A percentile compares a stretch with the other conserved stretches of the same genome.
Evolutionary conservation across 257 asterid genomes (phyloP).

Genomic region (Penstemon newberryi): DNA sequence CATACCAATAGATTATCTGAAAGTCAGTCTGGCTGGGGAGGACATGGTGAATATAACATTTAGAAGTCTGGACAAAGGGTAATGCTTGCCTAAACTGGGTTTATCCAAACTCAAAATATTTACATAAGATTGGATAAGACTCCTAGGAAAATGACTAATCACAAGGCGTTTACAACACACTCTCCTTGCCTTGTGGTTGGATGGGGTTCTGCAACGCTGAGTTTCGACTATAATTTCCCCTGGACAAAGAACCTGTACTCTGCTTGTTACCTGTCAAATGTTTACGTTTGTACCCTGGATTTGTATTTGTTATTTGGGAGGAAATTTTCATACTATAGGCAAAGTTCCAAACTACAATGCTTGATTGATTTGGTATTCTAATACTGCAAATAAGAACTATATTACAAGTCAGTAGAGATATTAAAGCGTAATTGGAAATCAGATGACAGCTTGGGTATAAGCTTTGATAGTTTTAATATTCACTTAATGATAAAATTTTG

Average conservation of each 20-base stretch:
- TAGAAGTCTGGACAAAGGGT: background rate
- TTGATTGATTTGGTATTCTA: background rate
- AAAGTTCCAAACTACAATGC: no score
- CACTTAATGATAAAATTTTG: background rate
- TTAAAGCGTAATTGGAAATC: background rate
- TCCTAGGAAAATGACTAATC: no score
- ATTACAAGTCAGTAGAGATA: background rate
- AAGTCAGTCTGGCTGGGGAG: background rate
- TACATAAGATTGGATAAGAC: no score
- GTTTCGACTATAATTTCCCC: no score
- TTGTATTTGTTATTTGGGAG: background rate
- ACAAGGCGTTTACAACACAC: no score
- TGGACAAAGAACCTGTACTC: no score
- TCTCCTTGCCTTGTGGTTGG: no score
- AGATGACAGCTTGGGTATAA: background rate
- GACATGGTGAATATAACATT: background rate
- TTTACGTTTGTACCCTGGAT: background rate
- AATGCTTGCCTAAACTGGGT: no score
- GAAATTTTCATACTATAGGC: background rate
- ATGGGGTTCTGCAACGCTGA: no score
- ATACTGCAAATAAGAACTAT: background rate
- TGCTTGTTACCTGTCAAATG: background rate
- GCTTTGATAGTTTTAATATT: background rate
- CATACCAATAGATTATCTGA: background rate
- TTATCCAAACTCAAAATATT: no score